Base-by-base conservation (phyloP, 352 stramenopile species). In the Globisporangium canariense region DNA sequence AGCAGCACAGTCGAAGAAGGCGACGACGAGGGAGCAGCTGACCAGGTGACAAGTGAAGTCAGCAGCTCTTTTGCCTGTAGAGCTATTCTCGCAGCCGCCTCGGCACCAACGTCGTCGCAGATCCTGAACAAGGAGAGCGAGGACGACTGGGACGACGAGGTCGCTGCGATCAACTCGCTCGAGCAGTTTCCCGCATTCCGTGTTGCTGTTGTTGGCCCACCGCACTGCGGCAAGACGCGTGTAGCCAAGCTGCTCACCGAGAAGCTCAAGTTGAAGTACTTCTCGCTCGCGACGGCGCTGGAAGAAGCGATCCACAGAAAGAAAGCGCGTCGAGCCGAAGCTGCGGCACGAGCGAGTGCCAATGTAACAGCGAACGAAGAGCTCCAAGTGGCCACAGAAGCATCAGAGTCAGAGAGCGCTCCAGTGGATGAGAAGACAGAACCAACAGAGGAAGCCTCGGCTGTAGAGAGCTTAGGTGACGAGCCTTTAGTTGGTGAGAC, bases 181-280 rank as follows among this genome's bases (percentile, higher is more conserved):
- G 66, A 73, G 40, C 64, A 65, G 36, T 84, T 77, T 40, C 77
- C 81, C 20, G 76, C 81, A 11, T 41, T 88, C 13, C 74, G 70
- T 16, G 41, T 91, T 22, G 67, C 77, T 0, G 73, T 93, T n/a
- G 76, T 91, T 10, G 83, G 81, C 0, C 75, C 83, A 32, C 81
- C 83, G 32, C 69, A 78, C 14, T 65, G 60, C 20, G 81, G 83
- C 2, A 93, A 90, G 65, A 84, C 79, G 10, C 76, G 76, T 2
- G 65, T 93, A 4, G 70, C 83, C 4, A 68, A 64, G 56, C 59
- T 77, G 8, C 64, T 93, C 20, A 78, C 81, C 4, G 69, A 55
- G 57, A 69, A 67, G 18, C 61, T 91, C 32, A 57, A 63, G 3
- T 66, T 93, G 14, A 74, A 71, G 50, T 84, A 90, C 62, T 65